Base-by-base conservation (phyloP, 495 filamentous ascomycete species). In the Lophiotrema nucula region DNA sequence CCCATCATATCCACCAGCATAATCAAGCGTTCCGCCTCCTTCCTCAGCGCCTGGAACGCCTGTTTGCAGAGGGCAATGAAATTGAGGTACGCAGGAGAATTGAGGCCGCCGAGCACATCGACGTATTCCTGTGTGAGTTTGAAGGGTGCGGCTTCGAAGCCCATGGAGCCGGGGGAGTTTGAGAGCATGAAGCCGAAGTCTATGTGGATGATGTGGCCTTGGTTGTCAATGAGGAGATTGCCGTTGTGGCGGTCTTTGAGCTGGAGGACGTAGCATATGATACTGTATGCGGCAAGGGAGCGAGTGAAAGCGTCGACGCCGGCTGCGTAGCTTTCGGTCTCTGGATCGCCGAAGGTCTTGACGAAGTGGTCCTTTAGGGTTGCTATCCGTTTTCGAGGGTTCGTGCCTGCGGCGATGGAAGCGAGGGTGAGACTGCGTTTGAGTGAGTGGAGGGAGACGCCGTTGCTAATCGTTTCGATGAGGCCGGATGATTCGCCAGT, bases 141-240 rank as follows among this genome's bases (percentile, higher is more conserved):
- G 72, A 90, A 90, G 11, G 87, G 87, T 23, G 87, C 87, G 21
- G 86, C 86, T 69, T 90, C 87, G 65, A 89, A 89, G 42, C 87
- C 86, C 54, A 90, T 85, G 24, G 79, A 81, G 1, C 87, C 87
- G 16, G 87, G 87, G 16, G 86, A 88, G 68, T 90, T 90, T 5
- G 83, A 87, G 42, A 90, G 77, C 87, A 90, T 90, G 69, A 90
- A 90, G 42, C 87, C 87, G 68, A 90, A 90, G 70, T 90, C 87
- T 55, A 90, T 90, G 66, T 90, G 87, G 56, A 90, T 86, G 23
- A 89, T 87, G 63, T 90, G 87, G 15, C 87, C 87, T 66, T 86
- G 80, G 66, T 87, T 88, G 65, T 90, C 87, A 62, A 90, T 86
- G 42, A 90, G 74, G 26, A 90, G 83, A 63, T 90, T 90, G 16